Percentiles rank a stretch among this genome's conserved stretches.
Conservation (phyloP, 2,329 filamentous ascomycete genomes). For the Fusarium sp. region DNA sequence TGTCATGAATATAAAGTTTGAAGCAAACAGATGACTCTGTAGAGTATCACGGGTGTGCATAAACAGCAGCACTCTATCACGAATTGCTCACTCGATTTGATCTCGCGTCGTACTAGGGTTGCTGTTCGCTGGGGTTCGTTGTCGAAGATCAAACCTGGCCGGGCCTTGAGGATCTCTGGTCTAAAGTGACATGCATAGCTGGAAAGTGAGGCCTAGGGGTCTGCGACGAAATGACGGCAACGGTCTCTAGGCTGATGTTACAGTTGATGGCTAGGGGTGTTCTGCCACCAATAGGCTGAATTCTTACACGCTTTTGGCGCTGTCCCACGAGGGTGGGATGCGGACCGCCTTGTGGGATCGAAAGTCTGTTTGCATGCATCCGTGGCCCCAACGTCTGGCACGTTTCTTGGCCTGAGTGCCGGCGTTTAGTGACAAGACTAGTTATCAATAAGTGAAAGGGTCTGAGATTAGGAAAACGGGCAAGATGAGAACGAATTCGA, state of each 20-base stretch:
- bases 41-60: neutral
- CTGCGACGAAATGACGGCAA: constrained; percentile 23
- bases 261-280: neutral
- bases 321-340: constrained; percentile 7
- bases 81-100: neutral
- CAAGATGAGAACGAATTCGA: neutral
- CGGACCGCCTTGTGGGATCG: constrained; percentile 8
- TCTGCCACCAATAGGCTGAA: constrained; percentile 4
- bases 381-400: constrained; percentile 11
- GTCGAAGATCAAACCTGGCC: neutral
- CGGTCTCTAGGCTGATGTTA: neutral
- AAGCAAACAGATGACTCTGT: neutral
- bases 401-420: neutral
- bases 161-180: neutral
- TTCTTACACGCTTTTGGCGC: neutral
- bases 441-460: neutral
- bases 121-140: neutral
- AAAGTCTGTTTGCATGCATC: constrained; percentile 32
- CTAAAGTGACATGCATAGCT: constrained; percentile 32
- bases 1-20: neutral
- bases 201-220: neutral
- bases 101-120: neutral
- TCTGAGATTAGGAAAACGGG: constrained; percentile 2
- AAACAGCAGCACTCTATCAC: neutral
- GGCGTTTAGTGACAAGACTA: constrained; percentile 6